Conservation (phyloP, 768 basidiomycete species). For the Boletus vermiculosoides region DNA sequence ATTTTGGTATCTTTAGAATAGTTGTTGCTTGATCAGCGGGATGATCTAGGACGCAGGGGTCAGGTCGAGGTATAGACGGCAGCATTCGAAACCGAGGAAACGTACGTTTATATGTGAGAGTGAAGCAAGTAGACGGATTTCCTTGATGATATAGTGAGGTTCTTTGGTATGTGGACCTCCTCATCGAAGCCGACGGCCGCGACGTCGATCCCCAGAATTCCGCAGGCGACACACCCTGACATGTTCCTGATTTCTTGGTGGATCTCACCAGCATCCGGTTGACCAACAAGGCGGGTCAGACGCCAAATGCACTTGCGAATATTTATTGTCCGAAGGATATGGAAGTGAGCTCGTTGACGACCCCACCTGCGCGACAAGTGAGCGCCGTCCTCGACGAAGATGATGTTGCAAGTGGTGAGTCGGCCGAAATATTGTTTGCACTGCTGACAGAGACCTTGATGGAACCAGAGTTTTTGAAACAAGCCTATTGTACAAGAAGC, state of each 20-base stretch:
- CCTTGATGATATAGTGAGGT: conserved; percentile 71
- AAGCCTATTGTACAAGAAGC: too few relatives aligned
- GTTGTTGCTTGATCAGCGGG: conserved; percentile 43
- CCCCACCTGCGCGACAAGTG: conserved; percentile 18
- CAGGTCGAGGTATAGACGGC: neutral
- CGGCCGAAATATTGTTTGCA: neutral
- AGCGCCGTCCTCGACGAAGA: conserved; percentile 2
- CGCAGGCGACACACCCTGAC: conserved; percentile 9
- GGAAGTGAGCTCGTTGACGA: conserved; percentile 18
- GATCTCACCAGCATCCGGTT: conserved; percentile 1
- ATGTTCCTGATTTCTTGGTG: neutral
- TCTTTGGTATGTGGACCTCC: conserved; percentile 42
- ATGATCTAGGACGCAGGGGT: conserved; percentile 47
- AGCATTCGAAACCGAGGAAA: neutral
- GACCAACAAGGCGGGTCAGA: conserved; percentile 28
- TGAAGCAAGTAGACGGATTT: conserved; percentile 48
- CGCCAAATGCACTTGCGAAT: conserved; percentile 22
- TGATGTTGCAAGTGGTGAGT: conserved; percentile 25
- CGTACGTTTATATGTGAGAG: conserved; percentile 56
- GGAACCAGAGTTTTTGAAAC: too few relatives aligned
- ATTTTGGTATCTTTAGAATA: conserved; percentile 37
- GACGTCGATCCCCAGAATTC: conserved; percentile 29
- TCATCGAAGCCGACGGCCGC: conserved; percentile 29
- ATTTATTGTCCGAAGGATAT: conserved; percentile 23
- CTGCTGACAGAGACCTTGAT: too few relatives aligned